Evolutionary conservation across 1,139 yeast species (phyloP), one percentile per base, ranked within the genome.

Genomic region (Blastobotrys niveus): DNA sequence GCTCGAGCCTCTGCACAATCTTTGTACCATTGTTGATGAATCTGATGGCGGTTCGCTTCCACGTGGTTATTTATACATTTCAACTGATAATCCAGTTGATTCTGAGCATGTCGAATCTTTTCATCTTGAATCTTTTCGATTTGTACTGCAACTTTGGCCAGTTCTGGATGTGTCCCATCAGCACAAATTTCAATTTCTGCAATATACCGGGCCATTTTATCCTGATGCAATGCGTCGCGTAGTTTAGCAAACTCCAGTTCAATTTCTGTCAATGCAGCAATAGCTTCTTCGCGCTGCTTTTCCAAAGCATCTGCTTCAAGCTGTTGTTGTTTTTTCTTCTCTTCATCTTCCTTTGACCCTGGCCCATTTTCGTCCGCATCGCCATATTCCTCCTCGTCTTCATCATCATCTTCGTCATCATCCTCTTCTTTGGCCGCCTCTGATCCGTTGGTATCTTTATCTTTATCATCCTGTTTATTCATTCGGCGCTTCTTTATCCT

Each of bases 101-200:
- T 74, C 54, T 81, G 76, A 27, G 93, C 88, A 48, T 80, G 71
- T 47, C 72, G 73, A 38, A 88, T 66, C 60, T 82, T 82, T 48
- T 78, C 81, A 56, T 82, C 85, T 49, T 85, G 77, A 49, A 79
- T 76, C 34, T 77, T 75, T 49, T 83, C 82, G 49, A 89, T 80
- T 61, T 81, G 83, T 49, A 76, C 77, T 59, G 85, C 83, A 35
- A 79, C 76, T 31, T 70, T 63, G 49, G 75, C 75, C 47, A 81
- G 66, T 57, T 89, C 96, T 0, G 97, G 97, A 62, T 91, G 98
- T 19, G 89, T 77, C 5, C 96, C 96, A 54, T 82, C 85, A 27
- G 82, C 70, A 65, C 97, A 89, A 72, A 89, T 76, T 57, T 83
- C 85, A 50, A 89, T 70, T 63, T 91, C 97, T 38, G 84, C 82